These are phyloP conservation scores for Cordyceps javanica DNA, from an alignment of 2,329 filamentous ascomycete genomes.

Conservation along the genomic window DNA sequence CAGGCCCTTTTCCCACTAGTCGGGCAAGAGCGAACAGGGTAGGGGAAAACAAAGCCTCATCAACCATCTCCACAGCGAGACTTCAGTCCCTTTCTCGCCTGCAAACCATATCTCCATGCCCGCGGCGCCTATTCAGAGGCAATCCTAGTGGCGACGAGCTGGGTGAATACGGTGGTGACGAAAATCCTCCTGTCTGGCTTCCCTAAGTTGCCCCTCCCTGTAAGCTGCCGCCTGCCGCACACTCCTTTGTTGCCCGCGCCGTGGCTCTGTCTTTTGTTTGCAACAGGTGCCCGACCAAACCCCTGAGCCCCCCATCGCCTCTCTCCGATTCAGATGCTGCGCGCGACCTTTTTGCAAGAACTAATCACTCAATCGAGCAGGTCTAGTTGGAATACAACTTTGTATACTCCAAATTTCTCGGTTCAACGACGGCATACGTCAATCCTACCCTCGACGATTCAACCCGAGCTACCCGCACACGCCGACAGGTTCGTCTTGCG, in stretches of 20 bases:
- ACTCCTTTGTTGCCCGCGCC: constrained; percentile 4
- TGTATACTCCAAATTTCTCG: neutral
- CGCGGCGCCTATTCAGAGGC: constrained; percentile 34
- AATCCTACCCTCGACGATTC: neutral
- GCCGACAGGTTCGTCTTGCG: constrained; percentile 6
- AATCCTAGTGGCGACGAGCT: constrained; percentile 32
- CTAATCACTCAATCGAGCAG: constrained; percentile 8
- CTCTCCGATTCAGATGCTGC: neutral
- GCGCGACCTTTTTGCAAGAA: neutral
- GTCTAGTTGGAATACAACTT: neutral
- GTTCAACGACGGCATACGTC: neutral
- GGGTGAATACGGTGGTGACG: constrained; percentile 26
- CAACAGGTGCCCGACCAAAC: constrained; percentile 7
- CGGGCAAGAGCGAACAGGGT: constrained; percentile 27
- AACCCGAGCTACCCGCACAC: neutral
- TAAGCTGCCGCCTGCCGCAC: constrained; percentile 1
- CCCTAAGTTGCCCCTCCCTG: constrained; percentile 9
- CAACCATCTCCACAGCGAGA: constrained; percentile 27
- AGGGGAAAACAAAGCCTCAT: constrained; percentile 38
- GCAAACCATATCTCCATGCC: constrained; percentile 25
- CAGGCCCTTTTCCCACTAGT: constrained; percentile 24
- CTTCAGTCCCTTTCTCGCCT: constrained; percentile 19
- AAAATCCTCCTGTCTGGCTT: constrained; percentile 17
- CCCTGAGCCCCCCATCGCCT: constrained; percentile 8
- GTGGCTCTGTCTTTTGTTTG: constrained; percentile 12